These are phyloP conservation scores for Aristolochia californica DNA, from an alignment of 164 flowering plant species.

Conservation along the genomic window DNA sequence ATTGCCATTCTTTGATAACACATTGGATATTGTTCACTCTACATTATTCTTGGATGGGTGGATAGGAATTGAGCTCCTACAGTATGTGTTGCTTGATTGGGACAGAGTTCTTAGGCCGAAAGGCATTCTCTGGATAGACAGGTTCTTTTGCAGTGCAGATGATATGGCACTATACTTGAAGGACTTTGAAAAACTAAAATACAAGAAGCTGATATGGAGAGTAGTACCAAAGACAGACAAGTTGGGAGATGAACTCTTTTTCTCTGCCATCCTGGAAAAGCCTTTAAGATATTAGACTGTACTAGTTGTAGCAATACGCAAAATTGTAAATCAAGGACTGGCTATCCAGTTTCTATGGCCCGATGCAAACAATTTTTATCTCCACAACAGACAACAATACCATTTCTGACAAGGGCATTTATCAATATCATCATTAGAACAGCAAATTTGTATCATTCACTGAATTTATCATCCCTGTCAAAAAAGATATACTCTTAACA, in stretches of 20 bases:
- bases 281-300: constrained; percentile 14
- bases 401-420: too few species aligned
- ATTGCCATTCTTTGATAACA: constrained; percentile 33
- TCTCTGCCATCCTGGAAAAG: constrained; percentile 32
- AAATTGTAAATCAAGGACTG: too few species aligned
- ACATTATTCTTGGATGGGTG: constrained; percentile 31
- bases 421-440: too few species aligned
- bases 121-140: constrained; percentile 32
- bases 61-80: constrained; percentile 28
- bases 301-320: neutral
- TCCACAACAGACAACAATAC: too few species aligned
- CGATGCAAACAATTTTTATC: too few species aligned
- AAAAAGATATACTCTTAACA: too few species aligned
- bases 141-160: constrained; percentile 23
- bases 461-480: too few species aligned
- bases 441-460: too few species aligned
- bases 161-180: constrained; percentile 21
- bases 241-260: constrained; percentile 24
- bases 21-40: constrained; percentile 32
- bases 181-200: constrained; percentile 17
- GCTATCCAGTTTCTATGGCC: too few species aligned
- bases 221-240: constrained; percentile 26
- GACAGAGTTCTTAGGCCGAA: constrained; percentile 24
- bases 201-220: constrained; percentile 25
- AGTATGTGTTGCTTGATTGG: constrained; percentile 32